Evolutionary conservation across 169 alveolate genomes (phyloP).

Genomic region (Plasmodium reichenowi): DNA sequence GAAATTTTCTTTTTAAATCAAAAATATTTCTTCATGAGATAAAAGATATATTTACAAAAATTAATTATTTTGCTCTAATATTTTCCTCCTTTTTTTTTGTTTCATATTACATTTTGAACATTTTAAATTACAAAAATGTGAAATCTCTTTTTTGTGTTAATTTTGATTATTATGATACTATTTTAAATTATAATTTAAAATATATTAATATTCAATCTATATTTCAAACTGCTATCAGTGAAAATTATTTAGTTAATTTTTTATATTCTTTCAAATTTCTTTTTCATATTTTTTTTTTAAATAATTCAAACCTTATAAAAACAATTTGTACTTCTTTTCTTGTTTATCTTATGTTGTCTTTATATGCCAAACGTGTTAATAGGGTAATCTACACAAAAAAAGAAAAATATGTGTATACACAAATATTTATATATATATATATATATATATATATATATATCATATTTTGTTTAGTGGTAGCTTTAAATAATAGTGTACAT

Average conservation of each 20-base stretch:
- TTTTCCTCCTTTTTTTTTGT: constrained; percentile 67
- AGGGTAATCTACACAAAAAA: constrained; percentile 31
- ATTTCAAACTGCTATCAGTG: constrained; percentile 63
- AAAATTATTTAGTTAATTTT: constrained; percentile 59
- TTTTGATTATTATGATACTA: constrained; percentile 39
- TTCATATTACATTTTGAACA: constrained; percentile 36
- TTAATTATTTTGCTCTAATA: constrained; percentile 56
- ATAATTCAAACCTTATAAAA: constrained; percentile 23
- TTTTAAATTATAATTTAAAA: constrained; percentile 26
- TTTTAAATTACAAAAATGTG: constrained; percentile 34
- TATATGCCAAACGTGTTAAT: constrained; percentile 60
- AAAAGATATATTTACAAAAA: constrained; percentile 58
- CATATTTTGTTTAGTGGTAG: not conserved
- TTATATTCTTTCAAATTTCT: constrained; percentile 42
- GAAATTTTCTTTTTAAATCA: constrained; percentile 25
- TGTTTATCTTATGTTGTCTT: constrained; percentile 28
- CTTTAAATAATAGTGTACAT: not conserved
- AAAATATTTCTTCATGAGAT: constrained; percentile 51
- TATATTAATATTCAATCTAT: constrained; percentile 18
- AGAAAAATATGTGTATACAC: constrained; percentile 7
- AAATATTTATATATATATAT: not conserved
- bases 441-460: not conserved
- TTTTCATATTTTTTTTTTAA: constrained; percentile 66
- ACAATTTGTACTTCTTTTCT: constrained; percentile 34
- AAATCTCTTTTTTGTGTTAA: constrained; percentile 54